Base-by-base conservation (phyloP, 257 asterid genomes). In the Coffea canephora region DNA sequence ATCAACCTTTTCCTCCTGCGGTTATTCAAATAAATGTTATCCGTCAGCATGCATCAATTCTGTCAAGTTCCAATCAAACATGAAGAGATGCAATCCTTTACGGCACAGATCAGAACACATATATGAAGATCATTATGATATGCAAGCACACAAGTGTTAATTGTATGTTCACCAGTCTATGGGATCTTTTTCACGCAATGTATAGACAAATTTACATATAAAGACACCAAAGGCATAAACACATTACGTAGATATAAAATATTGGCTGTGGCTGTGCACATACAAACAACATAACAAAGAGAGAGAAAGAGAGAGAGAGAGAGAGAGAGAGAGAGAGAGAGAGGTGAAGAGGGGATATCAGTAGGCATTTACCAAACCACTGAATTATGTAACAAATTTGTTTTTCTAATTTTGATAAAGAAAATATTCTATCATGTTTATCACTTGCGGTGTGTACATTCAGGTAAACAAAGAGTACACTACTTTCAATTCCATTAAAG, bases 1-100 rank as follows among this genome's bases (percentile, higher is more conserved):
- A 57, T 94, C 98, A 18, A 94, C 95, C 84, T 88, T 92, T 79
- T 87, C 96, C 87, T 94, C 98, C 97, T 92, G 91, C 65, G 50
- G 68, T 73, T 78, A 57, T 67, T 48, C 78, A 48, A 64, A 39
- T 61, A n/a, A 57, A 18, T 39, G n/a, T 7, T 74, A 25, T 43
- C 61, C 10, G 69, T 43, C 15, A 3, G 27, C 78, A 15, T 18
- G 50, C 76, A 11, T 71, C 4, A 71, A 14, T 23, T 25, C 23
- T 12, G 41, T 3, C 15, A 16, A 72, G 52, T 72, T 18, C 61
- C 11, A 8, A 8, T 72, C 14, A 48, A 14, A 72, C 31, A 19
- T 12, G 43, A 49, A 19, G 64, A 72, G n/a, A 14, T 64, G 39
- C 34, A 23, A 61, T 61, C 34, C 0, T 1, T 2, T 23, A 61